Conservation (phyloP, 345 rosid species). For the Arabidopsis suecica region DNA sequence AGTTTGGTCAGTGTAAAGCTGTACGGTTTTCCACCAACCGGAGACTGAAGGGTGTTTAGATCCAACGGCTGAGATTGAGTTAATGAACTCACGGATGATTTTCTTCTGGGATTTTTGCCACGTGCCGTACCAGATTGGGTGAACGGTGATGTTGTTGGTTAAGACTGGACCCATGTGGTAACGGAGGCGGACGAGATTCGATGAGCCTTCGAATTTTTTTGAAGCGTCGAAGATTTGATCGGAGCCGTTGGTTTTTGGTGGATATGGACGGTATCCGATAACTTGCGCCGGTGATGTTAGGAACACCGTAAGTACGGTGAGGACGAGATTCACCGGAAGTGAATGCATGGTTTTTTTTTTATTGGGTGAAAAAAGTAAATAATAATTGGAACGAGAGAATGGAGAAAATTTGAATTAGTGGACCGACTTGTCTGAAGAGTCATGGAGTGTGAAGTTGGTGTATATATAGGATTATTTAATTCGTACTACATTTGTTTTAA, state of each 20-base stretch:
- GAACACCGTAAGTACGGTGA: slow-evolving; percentile 47
- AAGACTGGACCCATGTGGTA: slow-evolving; percentile 98
- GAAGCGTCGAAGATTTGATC: slow-evolving; percentile 56
- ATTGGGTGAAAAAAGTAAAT: slow-evolving; percentile 31
- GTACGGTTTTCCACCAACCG: slow-evolving; percentile 96
- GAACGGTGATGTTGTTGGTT: slow-evolving; percentile 83
- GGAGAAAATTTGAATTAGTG: slow-evolving; percentile 24
- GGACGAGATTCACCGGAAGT: slow-evolving; percentile 45
- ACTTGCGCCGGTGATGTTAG: slow-evolving; percentile 36
- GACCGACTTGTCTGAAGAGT: slow-evolving; percentile 34
- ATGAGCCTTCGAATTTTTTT: slow-evolving; percentile 94
- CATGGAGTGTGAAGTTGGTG: slow-evolving; percentile 20
- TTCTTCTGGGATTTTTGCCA: slow-evolving; percentile 79
- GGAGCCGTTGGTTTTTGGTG: slow-evolving; percentile 59
- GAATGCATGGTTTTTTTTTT: slow-evolving; percentile 34
- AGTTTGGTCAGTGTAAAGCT: slow-evolving; percentile 86
- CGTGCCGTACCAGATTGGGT: slow-evolving; percentile 92
- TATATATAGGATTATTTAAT: slow-evolving; percentile 38
- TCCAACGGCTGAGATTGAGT: slow-evolving; percentile 68
- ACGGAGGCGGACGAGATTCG: slow-evolving; percentile 77
- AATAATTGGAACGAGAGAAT: slow-evolving; percentile 19
- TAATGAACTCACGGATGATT: slow-evolving; percentile 84
- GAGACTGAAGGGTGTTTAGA: slow-evolving; percentile 73
- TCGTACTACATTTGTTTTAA: background rate
- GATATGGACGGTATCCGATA: slow-evolving; percentile 82